phyloP scores from a whole-genome alignment of 805 yeast genomes.

The Tetrapisispora arboricola region DNA sequence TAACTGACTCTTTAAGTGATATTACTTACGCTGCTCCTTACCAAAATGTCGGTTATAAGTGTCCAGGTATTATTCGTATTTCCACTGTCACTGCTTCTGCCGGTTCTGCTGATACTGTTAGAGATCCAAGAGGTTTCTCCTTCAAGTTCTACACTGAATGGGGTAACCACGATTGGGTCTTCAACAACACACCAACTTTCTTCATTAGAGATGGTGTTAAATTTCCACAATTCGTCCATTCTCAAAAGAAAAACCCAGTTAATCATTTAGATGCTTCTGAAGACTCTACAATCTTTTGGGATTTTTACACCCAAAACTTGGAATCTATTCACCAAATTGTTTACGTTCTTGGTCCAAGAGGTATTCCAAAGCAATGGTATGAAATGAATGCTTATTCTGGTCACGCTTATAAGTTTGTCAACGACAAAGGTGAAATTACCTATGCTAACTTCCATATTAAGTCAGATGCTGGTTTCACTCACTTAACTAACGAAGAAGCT shows the following conservation, averaged over 20 bases:
- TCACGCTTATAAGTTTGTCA: slow-evolving; percentile 50
- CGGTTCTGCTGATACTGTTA: slow-evolving; percentile 72
- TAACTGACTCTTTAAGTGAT: slow-evolving; percentile 48
- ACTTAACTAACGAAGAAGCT: slow-evolving; percentile 37
- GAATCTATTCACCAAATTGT: slow-evolving; percentile 50
- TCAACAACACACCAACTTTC: slow-evolving; percentile 79
- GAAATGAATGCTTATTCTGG: slow-evolving; percentile 56
- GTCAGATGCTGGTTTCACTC: slow-evolving; percentile 42
- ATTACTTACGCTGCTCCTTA: slow-evolving; percentile 37
- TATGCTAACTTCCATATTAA: slow-evolving; percentile 48
- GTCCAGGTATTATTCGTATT: slow-evolving; percentile 38
- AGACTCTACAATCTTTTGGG: slow-evolving; percentile 50
- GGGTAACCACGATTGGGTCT: slow-evolving; percentile 77
- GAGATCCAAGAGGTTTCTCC: slow-evolving; percentile 84
- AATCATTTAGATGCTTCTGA: slow-evolving; percentile 32
- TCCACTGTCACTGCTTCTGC: slow-evolving; percentile 83
- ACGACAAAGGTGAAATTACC: slow-evolving; percentile 38
- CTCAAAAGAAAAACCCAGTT: slow-evolving; percentile 75
- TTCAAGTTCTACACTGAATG: slow-evolving; percentile 74
- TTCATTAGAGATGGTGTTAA: slow-evolving; percentile 68
- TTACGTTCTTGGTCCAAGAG: slow-evolving; percentile 50
- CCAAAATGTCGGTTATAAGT: slow-evolving; percentile 33
- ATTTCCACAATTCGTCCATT: slow-evolving; percentile 81
- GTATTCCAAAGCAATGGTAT: slow-evolving; percentile 46
- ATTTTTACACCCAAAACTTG: slow-evolving; percentile 43